Conservation (phyloP, 805 yeast species). For the Wickerhamiella australiensis region DNA sequence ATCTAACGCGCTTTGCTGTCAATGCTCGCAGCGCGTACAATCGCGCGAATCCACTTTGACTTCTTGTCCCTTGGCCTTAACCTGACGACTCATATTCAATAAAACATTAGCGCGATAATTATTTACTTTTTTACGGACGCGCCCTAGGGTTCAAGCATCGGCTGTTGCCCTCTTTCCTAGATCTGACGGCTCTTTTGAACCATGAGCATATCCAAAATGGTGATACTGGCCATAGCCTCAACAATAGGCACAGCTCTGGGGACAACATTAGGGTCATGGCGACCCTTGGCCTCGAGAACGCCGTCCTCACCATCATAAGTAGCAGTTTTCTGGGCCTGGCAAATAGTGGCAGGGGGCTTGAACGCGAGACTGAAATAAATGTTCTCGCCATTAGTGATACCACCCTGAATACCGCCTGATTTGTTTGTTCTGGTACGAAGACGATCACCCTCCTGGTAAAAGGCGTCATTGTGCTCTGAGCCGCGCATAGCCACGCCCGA, state of each 20-base stretch:
- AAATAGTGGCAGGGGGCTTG: slow-evolving; percentile 95
- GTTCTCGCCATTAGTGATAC: slow-evolving; percentile 91
- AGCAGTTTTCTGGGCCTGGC: slow-evolving; percentile 81
- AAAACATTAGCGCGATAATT: too few relatives aligned
- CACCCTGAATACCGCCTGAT: slow-evolving; percentile 97
- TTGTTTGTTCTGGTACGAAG: slow-evolving; percentile 81
- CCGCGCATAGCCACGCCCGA: slow-evolving; percentile 84
- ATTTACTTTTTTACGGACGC: too few relatives aligned
- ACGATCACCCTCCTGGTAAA: slow-evolving; percentile 45
- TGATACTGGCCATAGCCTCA: slow-evolving; percentile 96
- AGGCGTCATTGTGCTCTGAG: slow-evolving; percentile 86
- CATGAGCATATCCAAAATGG: slow-evolving; percentile 71
- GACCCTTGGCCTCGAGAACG: slow-evolving; percentile 85
- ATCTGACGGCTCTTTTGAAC: slow-evolving; percentile 76
- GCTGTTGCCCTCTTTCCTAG: too few relatives aligned
- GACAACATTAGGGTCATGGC: slow-evolving; percentile 97
- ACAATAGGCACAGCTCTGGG: slow-evolving; percentile 98
- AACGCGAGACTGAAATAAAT: slow-evolving; percentile 91
- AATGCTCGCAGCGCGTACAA: too few relatives aligned
- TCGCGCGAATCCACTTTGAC: too few relatives aligned
- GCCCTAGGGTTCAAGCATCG: too few relatives aligned
- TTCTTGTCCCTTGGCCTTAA: too few relatives aligned
- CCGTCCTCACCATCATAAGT: slow-evolving; percentile 84
- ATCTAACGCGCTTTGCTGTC: too few relatives aligned
- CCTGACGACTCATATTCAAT: too few relatives aligned